phyloP scores from a whole-genome alignment of 768 basidiomycete genomes.

The Tylopilus sp. region DNA sequence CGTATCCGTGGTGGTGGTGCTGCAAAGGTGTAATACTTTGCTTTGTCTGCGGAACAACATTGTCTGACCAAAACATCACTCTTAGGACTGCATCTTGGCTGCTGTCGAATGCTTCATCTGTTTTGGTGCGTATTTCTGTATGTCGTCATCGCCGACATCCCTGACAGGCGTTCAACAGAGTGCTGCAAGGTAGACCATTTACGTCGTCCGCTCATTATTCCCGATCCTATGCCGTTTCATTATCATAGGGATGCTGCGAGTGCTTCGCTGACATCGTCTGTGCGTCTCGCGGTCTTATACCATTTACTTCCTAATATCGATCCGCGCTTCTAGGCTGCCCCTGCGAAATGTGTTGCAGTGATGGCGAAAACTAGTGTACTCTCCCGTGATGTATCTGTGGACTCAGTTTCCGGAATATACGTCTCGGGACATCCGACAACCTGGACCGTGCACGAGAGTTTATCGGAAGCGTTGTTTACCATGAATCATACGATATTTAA shows the following conservation, averaged over 20 bases:
- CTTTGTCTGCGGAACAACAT: not conserved
- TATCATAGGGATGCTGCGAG: constrained; percentile 67
- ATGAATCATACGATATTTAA: too few species aligned
- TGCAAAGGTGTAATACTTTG: constrained; percentile 46
- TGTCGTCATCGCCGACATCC: not conserved
- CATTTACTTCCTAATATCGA: not conserved
- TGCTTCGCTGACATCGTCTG: constrained; percentile 71
- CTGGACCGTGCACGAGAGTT: not conserved
- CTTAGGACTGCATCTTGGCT: constrained; percentile 65
- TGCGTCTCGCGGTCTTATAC: constrained; percentile 33
- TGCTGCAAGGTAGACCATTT: constrained; percentile 57
- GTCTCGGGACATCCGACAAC: not conserved
- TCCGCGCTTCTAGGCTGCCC: constrained; percentile 56
- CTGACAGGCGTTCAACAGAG: constrained; percentile 36
- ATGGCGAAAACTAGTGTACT: constrained; percentile 2
- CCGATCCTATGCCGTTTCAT: not conserved
- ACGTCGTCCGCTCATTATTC: not conserved
- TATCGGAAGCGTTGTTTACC: not conserved
- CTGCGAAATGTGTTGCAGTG: constrained; percentile 68
- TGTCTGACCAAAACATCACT: constrained; percentile 3
- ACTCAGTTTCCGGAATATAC: not conserved
- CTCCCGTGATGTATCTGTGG: constrained; percentile 2
- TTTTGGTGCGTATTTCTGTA: constrained; percentile 48
- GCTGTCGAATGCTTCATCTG: constrained; percentile 66
- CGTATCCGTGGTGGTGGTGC: too few species aligned